Evolutionary conservation across 2,329 filamentous ascomycete genomes (phyloP).

Genomic region (Hypoxylon sp.): DNA sequence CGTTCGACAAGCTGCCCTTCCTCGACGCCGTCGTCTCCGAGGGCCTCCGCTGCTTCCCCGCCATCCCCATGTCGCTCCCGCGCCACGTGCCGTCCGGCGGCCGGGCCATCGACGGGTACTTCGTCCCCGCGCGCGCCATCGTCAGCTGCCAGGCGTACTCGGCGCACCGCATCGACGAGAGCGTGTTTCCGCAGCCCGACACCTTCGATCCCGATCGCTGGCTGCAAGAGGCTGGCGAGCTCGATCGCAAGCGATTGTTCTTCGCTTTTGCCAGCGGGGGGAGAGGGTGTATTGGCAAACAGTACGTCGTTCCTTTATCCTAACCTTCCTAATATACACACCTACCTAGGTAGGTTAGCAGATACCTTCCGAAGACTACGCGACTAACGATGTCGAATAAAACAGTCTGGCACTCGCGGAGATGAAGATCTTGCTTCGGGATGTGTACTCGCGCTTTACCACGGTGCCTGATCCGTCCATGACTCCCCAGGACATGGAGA

Average conservation of each 20-base stretch:
- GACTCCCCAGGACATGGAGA: conserved; percentile 65
- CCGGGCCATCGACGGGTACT: conserved; percentile 63
- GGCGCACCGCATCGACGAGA: conserved; percentile 64
- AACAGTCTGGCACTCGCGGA: conserved; percentile 68
- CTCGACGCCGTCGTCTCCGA: conserved; percentile 72
- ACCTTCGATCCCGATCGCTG: conserved; percentile 83
- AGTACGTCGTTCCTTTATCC: too few species aligned
- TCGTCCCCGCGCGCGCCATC: conserved; percentile 61
- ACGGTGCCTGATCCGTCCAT: conserved; percentile 64
- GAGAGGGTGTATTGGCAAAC: conserved; percentile 71
- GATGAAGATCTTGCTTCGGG: conserved; percentile 72
- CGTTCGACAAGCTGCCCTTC: conserved; percentile 62
- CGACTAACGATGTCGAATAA: conserved; percentile 11
- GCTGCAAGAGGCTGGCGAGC: conserved; percentile 77
- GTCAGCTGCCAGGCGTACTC: conserved; percentile 70
- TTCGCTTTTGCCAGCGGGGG: conserved; percentile 74
- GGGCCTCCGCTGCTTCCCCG: conserved; percentile 67
- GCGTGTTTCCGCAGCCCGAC: conserved; percentile 82
- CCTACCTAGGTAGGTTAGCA: too few species aligned
- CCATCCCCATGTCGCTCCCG: conserved; percentile 73
- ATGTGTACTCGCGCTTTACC: conserved; percentile 66
- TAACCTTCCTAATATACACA: too few species aligned
- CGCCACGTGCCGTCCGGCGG: conserved; percentile 65
- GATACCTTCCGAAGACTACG: conserved; percentile 1
- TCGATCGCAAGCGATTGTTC: conserved; percentile 69